A percentile compares a stretch with the other conserved stretches of the same genome.
These are phyloP conservation scores for Tilletia indica DNA, from an alignment of 1,284 basidiomycete species.

Conservation along the genomic window DNA sequence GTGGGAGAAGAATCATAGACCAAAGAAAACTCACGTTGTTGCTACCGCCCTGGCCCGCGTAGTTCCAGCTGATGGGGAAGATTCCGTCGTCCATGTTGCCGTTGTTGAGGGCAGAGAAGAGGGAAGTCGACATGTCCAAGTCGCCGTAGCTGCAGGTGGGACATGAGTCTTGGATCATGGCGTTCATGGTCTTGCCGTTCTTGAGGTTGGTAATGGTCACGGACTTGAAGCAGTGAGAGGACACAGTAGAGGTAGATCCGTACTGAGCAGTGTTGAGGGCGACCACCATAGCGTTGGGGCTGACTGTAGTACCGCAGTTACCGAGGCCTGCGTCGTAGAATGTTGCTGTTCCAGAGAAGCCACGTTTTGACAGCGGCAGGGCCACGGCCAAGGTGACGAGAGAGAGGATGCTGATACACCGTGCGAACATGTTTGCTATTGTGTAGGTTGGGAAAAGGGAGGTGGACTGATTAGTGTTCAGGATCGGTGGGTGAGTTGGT, in stretches of 20 bases:
- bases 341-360: conserved; percentile 1
- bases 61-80: conserved; percentile 50
- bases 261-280: conserved; percentile 50
- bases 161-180: conserved; percentile 70
- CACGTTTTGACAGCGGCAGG: not conserved
- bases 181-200: conserved; percentile 65
- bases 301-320: conserved; percentile 34
- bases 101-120: conserved; percentile 63
- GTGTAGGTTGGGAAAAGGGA: conserved; percentile 18
- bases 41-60: conserved; percentile 1
- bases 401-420: conserved; percentile 36
- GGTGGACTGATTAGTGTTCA: not conserved
- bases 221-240: conserved; percentile 62
- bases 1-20: conserved; percentile 15
- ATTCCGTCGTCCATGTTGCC: conserved; percentile 47
- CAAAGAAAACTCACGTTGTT: not conserved
- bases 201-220: conserved; percentile 66
- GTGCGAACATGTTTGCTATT: conserved; percentile 38
- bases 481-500: not conserved
- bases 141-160: conserved; percentile 69
- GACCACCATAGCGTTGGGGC: conserved; percentile 36
- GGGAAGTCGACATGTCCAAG: conserved; percentile 73
- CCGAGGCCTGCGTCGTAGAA: conserved; percentile 14
- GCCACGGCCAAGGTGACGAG: conserved; percentile 29
- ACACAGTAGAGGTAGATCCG: conserved; percentile 17